Evolutionary conservation across 2,329 filamentous ascomycete species (phyloP), one percentile per base, ranked within the genome.

Genomic region (Colletotrichum coccodes): DNA sequence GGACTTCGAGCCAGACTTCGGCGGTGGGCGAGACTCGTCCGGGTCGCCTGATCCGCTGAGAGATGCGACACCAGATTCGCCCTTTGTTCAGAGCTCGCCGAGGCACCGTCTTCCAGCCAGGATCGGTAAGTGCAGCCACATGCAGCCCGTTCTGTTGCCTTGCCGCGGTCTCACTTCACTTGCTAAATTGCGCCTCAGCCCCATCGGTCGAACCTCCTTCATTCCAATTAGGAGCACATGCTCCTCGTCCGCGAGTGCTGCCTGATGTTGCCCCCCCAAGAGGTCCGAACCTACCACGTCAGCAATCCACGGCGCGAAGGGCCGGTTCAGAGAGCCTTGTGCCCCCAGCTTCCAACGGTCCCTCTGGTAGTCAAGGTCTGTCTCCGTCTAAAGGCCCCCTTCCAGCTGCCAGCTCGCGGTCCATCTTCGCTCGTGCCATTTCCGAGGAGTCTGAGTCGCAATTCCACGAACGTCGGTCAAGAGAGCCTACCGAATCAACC

Each of bases 121-220:
- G 60, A 50, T 6, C 26, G 66, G 66, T 69, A 66, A 60, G 66
- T 50, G n/a, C 12, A 36, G 47, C 62, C 61, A 50, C 42, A 16
- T 28, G 42, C 30, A n/a, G 18, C 21, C 56, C 40, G 12, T 30
- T 9, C 7, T 40, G 12, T 38, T 47, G 36, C 49, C 14, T 34
- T 54, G 40, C 34, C 34, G 28, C 54, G 9, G 65, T 44, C 60
- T 68, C 49, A 28, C 38, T 49, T 60, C 62, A 28, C 62, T 60
- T 66, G 34, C 65, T 68, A 49, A 68, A 38, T 14, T 12, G 16
- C n/a, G 6, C 18, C 2, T 11, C 40, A 68, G 65, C 26, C 34
- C 32, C 66, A 30, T 50, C 61, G 26, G 34, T 26, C 18, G 42
- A 46, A 23, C 21, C 34, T 60, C 32, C 61, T 34, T 34, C 26